phyloP scores from a whole-genome alignment of 108 stramenopile species.

The Nannochloropsis gaditana region DNA sequence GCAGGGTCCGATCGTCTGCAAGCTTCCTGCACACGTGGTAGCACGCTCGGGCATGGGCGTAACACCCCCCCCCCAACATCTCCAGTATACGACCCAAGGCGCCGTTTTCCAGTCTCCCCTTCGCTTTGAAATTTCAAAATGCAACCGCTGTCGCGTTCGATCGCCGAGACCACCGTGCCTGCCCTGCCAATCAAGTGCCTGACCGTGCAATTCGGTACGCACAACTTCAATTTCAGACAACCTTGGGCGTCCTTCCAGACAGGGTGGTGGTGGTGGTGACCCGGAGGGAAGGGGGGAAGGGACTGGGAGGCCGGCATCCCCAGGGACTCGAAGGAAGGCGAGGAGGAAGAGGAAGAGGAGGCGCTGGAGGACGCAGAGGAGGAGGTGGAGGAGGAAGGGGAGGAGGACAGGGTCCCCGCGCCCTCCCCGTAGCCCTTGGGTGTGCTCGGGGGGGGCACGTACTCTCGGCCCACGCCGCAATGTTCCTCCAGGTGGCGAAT shows the following conservation, averaged over 20 bases:
- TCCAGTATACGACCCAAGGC: not conserved
- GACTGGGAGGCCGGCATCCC: too few relatives aligned
- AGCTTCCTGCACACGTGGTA: not conserved
- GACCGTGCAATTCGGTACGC: not conserved
- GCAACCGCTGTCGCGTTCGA: not conserved
- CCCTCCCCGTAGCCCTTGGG: not conserved
- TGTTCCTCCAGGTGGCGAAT: not conserved
- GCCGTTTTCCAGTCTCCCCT: not conserved
- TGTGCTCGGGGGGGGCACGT: not conserved
- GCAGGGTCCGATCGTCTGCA: conserved; percentile 10
- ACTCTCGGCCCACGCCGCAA: not conserved
- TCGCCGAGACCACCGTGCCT: conserved; percentile 1
- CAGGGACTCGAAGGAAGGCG: not conserved
- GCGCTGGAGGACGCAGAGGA: not conserved
- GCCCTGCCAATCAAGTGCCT: not conserved
- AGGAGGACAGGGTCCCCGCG: not conserved
- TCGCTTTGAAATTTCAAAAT: not conserved
- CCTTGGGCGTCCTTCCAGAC: conserved; percentile 1
- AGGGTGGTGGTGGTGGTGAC: not conserved
- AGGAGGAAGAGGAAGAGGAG: not conserved
- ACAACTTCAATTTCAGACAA: not conserved
- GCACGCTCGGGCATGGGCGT: not conserved
- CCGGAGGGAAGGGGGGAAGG: not conserved
- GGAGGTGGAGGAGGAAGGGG: not conserved
- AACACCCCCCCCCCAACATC: not conserved